A percentile compares a stretch with the other conserved stretches of the same genome.
phyloP scores from a whole-genome alignment of 331 rosid genomes.

The Quercus lobata region DNA sequence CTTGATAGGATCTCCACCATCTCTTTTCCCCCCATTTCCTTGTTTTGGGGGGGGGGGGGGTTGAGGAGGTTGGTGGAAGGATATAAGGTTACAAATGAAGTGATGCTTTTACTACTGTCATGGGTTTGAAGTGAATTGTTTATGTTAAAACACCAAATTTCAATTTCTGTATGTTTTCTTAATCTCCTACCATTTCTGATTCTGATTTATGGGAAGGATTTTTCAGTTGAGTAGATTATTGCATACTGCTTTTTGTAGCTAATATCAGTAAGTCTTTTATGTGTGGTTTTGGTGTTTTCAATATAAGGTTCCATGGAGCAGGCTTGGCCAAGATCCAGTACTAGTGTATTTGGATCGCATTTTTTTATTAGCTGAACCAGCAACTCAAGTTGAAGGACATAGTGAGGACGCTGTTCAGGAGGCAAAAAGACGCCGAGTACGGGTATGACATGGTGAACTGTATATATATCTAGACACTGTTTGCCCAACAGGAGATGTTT shows the following conservation, averaged over 20 bases:
- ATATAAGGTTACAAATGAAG: neutral
- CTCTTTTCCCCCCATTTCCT: neutral
- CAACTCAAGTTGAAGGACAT: conserved; percentile 78
- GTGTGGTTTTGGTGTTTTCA: conserved; percentile 21
- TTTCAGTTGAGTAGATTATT: neutral
- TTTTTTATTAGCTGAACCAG: conserved; percentile 95
- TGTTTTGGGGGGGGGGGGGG: neutral
- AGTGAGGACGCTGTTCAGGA: conserved; percentile 89
- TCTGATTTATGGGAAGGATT: neutral
- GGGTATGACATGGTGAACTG: conserved; percentile 34
- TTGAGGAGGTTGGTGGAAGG: neutral
- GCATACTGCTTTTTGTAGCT: neutral
- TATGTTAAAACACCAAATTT: neutral
- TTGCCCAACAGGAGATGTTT: conserved; percentile 9
- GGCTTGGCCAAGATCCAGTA: conserved; percentile 99
- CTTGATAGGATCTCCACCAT: neutral
- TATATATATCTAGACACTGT: neutral
- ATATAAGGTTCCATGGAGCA: conserved; percentile 94
- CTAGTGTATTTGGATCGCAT: conserved; percentile 86
- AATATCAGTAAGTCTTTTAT: conserved; percentile 6
- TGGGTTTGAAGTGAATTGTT: neutral
- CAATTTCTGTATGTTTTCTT: neutral
- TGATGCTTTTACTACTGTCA: neutral
- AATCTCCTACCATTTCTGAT: neutral
- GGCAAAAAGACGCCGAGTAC: conserved; percentile 81